Percentiles rank a stretch among this genome's conserved stretches.
Evolutionary conservation across 2,329 filamentous ascomycete genomes (phyloP).

Genomic region (Pseudocercospora vitis): DNA sequence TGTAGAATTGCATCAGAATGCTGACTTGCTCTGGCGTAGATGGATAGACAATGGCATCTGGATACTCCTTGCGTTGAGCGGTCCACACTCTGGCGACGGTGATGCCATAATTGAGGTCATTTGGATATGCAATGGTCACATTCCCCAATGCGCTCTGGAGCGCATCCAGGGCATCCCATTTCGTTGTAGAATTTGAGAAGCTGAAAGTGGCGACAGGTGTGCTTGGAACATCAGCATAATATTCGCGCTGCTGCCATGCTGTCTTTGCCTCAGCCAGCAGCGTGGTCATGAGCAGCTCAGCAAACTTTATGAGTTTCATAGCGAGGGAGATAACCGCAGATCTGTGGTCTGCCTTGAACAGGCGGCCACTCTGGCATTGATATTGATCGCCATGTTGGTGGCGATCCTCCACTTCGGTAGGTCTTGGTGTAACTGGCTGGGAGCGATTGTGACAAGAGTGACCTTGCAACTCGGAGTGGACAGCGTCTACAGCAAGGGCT

Average conservation of each 20-base stretch:
- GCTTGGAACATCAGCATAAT: not conserved
- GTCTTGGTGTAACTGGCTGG: too few relatives aligned
- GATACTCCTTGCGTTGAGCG: not conserved
- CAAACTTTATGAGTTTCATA: too few relatives aligned
- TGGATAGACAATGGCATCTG: not conserved
- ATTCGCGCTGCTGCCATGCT: not conserved
- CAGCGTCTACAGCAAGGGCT: too few relatives aligned
- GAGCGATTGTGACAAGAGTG: too few relatives aligned
- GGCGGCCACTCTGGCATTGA: too few relatives aligned
- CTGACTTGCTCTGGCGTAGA: not conserved
- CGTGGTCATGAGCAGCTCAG: too few relatives aligned
- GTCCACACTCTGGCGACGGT: not conserved
- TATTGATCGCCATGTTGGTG: too few relatives aligned
- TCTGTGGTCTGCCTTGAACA: too few relatives aligned
- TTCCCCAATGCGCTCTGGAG: not conserved
- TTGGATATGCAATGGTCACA: not conserved
- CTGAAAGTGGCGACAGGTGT: not conserved
- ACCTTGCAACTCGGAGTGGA: too few relatives aligned
- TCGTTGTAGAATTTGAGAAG: not conserved
- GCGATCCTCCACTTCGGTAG: too few relatives aligned
- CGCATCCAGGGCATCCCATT: not conserved
- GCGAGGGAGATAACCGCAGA: too few relatives aligned
- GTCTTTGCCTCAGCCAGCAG: not conserved
- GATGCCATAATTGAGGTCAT: not conserved
- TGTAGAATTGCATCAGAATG: not conserved